A percentile compares a stretch with the other conserved stretches of the same genome.
Conservation (phyloP, 768 basidiomycete species). For the Krasilnikovozyma curviuscula region DNA sequence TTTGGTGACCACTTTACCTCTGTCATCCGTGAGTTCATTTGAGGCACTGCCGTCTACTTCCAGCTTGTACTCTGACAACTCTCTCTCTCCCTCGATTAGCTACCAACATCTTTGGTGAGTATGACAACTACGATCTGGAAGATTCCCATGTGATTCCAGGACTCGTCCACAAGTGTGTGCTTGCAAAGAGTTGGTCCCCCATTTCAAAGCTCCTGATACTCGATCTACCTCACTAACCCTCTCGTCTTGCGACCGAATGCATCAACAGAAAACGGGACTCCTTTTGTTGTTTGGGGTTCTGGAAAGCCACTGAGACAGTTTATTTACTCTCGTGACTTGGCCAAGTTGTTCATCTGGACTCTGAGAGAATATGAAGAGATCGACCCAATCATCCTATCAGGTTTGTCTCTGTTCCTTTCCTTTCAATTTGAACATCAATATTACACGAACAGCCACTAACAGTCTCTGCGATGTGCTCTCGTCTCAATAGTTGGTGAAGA, state of each 20-base stretch:
- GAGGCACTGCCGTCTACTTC: too few relatives aligned
- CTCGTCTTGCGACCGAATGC: too few relatives aligned
- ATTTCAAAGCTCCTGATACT: too few relatives aligned
- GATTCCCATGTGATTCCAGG: conserved; percentile 88
- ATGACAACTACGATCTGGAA: conserved; percentile 85
- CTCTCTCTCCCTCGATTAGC: conserved; percentile 32
- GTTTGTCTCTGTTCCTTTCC: conserved; percentile 27
- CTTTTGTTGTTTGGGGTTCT: conserved; percentile 71
- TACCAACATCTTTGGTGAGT: conserved; percentile 89
- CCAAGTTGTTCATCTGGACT: conserved; percentile 78
- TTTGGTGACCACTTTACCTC: conserved; percentile 92
- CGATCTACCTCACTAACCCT: too few relatives aligned
- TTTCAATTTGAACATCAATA: too few relatives aligned
- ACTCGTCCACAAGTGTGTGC: conserved; percentile 77
- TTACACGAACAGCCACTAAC: neutral
- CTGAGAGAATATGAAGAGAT: conserved; percentile 76
- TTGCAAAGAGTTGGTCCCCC: conserved; percentile 53
- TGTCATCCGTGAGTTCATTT: too few relatives aligned
- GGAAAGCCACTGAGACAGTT: conserved; percentile 92
- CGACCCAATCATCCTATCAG: conserved; percentile 80
- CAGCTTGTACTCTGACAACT: conserved; percentile 22
- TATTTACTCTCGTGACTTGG: conserved; percentile 89
- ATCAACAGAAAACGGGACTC: conserved; percentile 59
- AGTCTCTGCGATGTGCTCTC: neutral
- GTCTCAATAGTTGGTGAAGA: conserved; percentile 55